These are phyloP conservation scores for Fusarium sp. DNA, from an alignment of 2,329 filamentous ascomycete genomes.

Conservation along the genomic window DNA sequence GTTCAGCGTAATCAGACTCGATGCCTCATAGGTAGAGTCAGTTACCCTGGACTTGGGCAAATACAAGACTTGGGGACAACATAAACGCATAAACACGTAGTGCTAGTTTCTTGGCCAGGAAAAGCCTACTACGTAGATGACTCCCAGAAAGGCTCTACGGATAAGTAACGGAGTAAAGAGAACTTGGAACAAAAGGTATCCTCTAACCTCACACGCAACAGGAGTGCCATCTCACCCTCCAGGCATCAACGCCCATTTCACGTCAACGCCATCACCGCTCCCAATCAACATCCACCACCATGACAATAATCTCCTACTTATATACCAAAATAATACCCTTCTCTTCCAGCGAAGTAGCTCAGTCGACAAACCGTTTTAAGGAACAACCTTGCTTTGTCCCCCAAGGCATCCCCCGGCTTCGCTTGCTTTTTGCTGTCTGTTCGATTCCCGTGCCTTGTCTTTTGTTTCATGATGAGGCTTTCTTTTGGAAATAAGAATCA, in stretches of 20 bases:
- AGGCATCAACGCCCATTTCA: slow-evolving; percentile 8
- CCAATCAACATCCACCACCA: slow-evolving; percentile 2
- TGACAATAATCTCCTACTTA: not conserved
- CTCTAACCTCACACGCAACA: not conserved
- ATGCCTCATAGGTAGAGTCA: too few species aligned
- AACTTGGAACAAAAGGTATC: too few species aligned
- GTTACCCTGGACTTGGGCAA: not conserved
- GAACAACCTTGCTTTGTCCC: slow-evolving; percentile 35
- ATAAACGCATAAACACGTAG: too few species aligned
- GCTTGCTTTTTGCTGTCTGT: slow-evolving; percentile 24
- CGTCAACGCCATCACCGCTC: not conserved
- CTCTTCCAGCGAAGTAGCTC: slow-evolving; percentile 44
- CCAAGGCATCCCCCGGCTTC: slow-evolving; percentile 33
- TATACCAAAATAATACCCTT: slow-evolving; percentile 14
- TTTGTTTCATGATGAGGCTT: not conserved
- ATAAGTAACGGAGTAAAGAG: too few species aligned
- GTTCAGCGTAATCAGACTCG: too few species aligned
- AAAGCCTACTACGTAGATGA: too few species aligned
- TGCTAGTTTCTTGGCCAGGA: too few species aligned
- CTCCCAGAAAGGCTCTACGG: too few species aligned
- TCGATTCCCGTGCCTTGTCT: slow-evolving; percentile 19
- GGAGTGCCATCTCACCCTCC: slow-evolving; percentile 7
- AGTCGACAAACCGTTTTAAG: slow-evolving; percentile 8
- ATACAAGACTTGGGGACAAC: too few species aligned
- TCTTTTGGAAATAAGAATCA: not conserved